Evolutionary conservation across 129 eudicot genomes (phyloP).

Genomic region (Ambrosia artemisiifolia): DNA sequence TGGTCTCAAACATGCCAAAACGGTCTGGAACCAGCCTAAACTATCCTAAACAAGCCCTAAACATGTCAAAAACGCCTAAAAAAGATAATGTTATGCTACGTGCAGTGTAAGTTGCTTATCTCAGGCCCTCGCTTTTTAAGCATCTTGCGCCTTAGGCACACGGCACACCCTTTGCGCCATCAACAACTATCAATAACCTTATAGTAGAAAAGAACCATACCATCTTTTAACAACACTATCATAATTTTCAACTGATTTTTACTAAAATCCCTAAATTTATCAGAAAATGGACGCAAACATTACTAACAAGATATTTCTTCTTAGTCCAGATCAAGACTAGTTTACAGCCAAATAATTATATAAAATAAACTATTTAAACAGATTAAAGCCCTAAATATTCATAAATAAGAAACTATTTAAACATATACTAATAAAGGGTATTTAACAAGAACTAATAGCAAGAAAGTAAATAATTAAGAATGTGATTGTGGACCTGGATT

Average conservation of each 20-base stretch:
- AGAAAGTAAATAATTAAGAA: background rate
- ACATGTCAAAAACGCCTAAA: too few species aligned
- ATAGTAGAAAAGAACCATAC: background rate
- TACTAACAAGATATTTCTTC: background rate
- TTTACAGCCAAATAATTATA: background rate
- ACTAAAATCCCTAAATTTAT: conserved; percentile 12
- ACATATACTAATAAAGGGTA: background rate
- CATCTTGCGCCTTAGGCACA: too few species aligned
- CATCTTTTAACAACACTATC: conserved; percentile 3
- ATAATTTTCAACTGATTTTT: background rate
- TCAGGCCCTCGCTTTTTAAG: too few species aligned
- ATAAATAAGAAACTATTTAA: background rate
- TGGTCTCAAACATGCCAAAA: too few species aligned
- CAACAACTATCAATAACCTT: background rate
- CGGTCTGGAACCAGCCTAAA: too few species aligned
- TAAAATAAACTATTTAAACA: background rate
- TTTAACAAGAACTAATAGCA: background rate
- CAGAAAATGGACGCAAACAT: background rate
- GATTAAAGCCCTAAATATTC: background rate
- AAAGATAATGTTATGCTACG: too few species aligned
- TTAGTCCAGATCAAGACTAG: background rate
- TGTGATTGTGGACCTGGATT: conserved; percentile 27
- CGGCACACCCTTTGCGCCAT: too few species aligned
- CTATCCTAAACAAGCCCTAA: too few species aligned
- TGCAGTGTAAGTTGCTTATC: too few species aligned